A percentile compares a stretch with the other conserved stretches of the same genome.
These are phyloP conservation scores for Yamadazyma aaseri DNA, from an alignment of 1,139 yeast genomes.

Conservation along the genomic window DNA sequence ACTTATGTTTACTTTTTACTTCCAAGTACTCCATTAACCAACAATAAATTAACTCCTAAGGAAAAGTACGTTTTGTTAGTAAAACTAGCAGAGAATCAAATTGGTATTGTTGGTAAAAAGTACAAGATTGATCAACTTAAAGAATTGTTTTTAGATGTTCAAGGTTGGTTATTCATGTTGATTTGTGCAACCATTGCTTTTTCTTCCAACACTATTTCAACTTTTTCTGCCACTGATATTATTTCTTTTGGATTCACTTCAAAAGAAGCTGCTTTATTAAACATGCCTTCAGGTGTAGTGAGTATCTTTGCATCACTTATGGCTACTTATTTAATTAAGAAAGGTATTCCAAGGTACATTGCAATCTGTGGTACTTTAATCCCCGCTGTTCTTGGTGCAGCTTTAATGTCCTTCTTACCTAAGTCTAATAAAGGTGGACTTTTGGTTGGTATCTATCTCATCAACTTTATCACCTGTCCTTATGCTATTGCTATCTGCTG, in stretches of 20 bases:
- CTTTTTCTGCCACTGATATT: conserved; percentile 42
- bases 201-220: conserved; percentile 43
- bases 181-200: conserved; percentile 27
- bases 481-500: conserved; percentile 23
- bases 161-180: conserved; percentile 42
- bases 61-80: conserved; percentile 28
- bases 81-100: conserved; percentile 18
- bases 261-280: conserved; percentile 14
- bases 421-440: conserved; percentile 29
- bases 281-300: conserved; percentile 18
- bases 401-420: conserved; percentile 36
- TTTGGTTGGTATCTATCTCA: conserved; percentile 20
- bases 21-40: conserved; percentile 24
- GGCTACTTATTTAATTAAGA: conserved; percentile 15
- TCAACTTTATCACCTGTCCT: conserved; percentile 18
- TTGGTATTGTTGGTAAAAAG: conserved; percentile 43
- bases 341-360: conserved; percentile 17
- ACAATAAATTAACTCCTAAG: conserved; percentile 34
- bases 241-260: conserved; percentile 28
- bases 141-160: conserved; percentile 47
- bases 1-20: conserved; percentile 25
- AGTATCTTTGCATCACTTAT: conserved; percentile 12
- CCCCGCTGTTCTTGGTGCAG: conserved; percentile 19
- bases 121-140: conserved; percentile 42
- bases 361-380: conserved; percentile 17